phyloP scores from a whole-genome alignment of 352 stramenopile species.

The Phytophthora hybrid region DNA sequence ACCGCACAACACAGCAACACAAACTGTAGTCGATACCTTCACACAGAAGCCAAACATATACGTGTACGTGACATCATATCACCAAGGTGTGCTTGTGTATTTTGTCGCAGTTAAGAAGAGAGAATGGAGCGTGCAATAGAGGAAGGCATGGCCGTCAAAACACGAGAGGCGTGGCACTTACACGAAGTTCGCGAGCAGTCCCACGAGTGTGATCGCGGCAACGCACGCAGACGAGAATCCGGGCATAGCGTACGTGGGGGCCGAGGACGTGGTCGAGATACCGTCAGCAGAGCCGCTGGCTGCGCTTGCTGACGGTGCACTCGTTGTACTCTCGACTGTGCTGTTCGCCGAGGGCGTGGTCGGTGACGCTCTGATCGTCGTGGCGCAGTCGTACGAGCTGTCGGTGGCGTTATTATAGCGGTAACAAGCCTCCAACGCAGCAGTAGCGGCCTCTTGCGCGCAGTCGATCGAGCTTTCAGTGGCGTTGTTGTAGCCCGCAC shows the following conservation, averaged over 20 bases:
- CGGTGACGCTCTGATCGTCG: conserved; percentile 7
- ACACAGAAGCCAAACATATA: background rate
- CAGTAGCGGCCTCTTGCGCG: conserved; percentile 24
- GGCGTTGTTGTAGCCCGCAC: conserved; percentile 27
- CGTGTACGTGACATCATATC: background rate
- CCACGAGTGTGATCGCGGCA: conserved; percentile 21
- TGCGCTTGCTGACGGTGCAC: background rate
- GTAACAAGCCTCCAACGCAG: conserved; percentile 29
- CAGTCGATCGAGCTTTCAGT: conserved; percentile 36
- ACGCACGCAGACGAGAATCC: conserved; percentile 21
- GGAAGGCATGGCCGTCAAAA: too few species aligned
- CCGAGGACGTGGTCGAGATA: conserved; percentile 32
- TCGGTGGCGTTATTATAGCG: conserved; percentile 35
- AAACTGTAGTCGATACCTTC: background rate
- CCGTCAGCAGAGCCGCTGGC: conserved; percentile 11
- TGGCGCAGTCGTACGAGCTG: conserved; percentile 32
- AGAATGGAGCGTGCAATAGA: background rate
- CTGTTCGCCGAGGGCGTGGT: conserved; percentile 11
- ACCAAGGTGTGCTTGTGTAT: background rate
- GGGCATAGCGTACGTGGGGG: conserved; percentile 12
- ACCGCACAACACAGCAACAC: background rate
- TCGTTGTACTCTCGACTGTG: conserved; percentile 15
- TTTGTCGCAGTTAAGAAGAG: background rate
- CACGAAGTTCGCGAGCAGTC: conserved; percentile 20
- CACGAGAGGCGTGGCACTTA: conserved; percentile 3